Base-by-base conservation (phyloP, 805 yeast species). In the Ogataea populi-albae region DNA sequence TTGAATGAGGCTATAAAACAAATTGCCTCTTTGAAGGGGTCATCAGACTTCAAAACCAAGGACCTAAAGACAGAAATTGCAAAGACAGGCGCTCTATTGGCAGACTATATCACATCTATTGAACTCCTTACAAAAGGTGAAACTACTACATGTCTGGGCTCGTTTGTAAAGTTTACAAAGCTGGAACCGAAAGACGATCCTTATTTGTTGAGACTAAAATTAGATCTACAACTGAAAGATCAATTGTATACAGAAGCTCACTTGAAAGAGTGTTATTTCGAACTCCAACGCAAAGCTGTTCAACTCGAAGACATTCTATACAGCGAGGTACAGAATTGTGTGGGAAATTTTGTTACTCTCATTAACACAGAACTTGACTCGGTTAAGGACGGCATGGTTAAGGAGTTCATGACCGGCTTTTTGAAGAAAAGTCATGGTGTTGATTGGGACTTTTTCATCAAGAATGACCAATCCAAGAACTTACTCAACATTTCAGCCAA, bases 381-480 rank as follows among this genome's bases (percentile, higher is more conserved):
- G 1, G 65, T 68, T 19, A 63, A 77, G 19, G 66, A 73, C 29
- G 64, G 71, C 40, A 65, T 79, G 52, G 65, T 79, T 25, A 75
- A 75, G 34, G 78, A 73, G 47, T 62, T 81, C 32, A 62, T 61
- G 38, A 66, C 71, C 40, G 65, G 79, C 46, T 68, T 73, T 57
- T 50, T 75, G 48, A 57, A 69, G 49, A 79, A 78, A 47, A 81
- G 78, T 32, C 69, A 77, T n/a, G 71, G 69, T 26, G 62, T 73
- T 43, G 89, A 81, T 57, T 81, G 87, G 87, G 84, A 81, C 51
- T 73, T 73, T 32, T 81, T 79, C 42, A 76, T 81, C 33, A 49
- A 64, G 28, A 64, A 73, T 38, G 62, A 65, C 30, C 59, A 61
- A 31, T 65, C 66, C 19, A 65, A 62, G 19, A 62, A 66, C 38